These are phyloP conservation scores for Boletus semigastroideus DNA, from an alignment of 1,284 basidiomycete species.

Conservation along the genomic window DNA sequence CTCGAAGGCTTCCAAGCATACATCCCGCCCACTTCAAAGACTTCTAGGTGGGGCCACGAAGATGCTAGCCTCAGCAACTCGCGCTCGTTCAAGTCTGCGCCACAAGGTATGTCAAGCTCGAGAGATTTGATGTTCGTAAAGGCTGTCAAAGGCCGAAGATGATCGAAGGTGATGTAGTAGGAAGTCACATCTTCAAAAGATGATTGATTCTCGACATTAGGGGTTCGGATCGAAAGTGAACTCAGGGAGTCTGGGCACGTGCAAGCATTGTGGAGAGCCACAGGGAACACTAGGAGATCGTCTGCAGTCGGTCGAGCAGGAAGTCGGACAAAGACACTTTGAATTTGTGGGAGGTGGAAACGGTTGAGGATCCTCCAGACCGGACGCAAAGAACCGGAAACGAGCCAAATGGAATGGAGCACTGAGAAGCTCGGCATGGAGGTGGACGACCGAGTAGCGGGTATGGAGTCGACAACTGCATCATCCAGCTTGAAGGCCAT, in stretches of 20 bases:
- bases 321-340: background rate
- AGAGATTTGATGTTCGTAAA: slow-evolving; percentile 15
- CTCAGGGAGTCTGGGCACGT: background rate
- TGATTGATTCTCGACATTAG: background rate
- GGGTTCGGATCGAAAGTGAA: background rate
- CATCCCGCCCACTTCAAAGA: background rate
- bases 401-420: background rate
- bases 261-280: slow-evolving; percentile 4
- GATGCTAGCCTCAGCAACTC: slow-evolving; percentile 15
- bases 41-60: slow-evolving; percentile 17
- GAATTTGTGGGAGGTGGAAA: background rate
- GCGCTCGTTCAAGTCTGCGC: slow-evolving; percentile 6
- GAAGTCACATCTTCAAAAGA: background rate
- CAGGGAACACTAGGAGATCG: slow-evolving; percentile 7
- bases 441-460: background rate
- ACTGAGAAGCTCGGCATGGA: background rate
- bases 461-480: background rate
- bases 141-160: slow-evolving; percentile 7
- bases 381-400: background rate
- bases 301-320: background rate
- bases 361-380: slow-evolving; percentile 7
- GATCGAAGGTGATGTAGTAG: slow-evolving; percentile 4
- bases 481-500: slow-evolving; percentile 3
- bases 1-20: slow-evolving; percentile 9
- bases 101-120: slow-evolving; percentile 1